Evolutionary conservation across 345 rosid genomes (phyloP), one percentile per base, ranked within the genome.

Genomic region (Nasturtium officinale): DNA sequence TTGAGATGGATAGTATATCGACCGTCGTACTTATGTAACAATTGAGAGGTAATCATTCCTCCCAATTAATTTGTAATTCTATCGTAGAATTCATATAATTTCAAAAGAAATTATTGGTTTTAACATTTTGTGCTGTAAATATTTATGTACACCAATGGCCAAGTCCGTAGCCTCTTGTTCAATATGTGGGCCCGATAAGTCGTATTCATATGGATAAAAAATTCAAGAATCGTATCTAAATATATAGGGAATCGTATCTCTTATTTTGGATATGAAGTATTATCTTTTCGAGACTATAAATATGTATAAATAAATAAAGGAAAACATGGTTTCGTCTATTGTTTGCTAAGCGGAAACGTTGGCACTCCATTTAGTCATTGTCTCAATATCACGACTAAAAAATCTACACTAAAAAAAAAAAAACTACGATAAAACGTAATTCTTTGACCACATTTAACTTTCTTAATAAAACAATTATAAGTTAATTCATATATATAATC

Each of bases 151-250:
- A 43, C 65, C 2, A 61, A 18, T 61, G 75, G 69, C 70, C 5
- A 69, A 18, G 61, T 53, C 40, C 47, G 35, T 28, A 16, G 61
- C 48, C 73, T 67, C 23, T 61, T 51, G 58, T 53, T 61, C 46
- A 69, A 69, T 55, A 38, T 62, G 70, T 70, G 75, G 79, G 66
- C 18, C 76, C 76, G 67, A 70, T 47, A 47, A 26, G 79, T 70
- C 75, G 26, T 62, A 70, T 37, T 76, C 79, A 70, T 62, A 68
- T 43, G 28, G 65, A 76, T 70, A 28, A 65, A 69, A 37, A 37
- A 54, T 53, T 53, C 52, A 37, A 46, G 38, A 45, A 13, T 62
- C 71, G 52, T 62, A 76, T 76, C 70, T 69, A 46, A 17, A 17
- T 43, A 58, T 58, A 63, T 11, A 28, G 13, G 38, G 40, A 68